phyloP scores from a whole-genome alignment of 2,329 filamentous ascomycete species.

The Sporothrix luriei region DNA sequence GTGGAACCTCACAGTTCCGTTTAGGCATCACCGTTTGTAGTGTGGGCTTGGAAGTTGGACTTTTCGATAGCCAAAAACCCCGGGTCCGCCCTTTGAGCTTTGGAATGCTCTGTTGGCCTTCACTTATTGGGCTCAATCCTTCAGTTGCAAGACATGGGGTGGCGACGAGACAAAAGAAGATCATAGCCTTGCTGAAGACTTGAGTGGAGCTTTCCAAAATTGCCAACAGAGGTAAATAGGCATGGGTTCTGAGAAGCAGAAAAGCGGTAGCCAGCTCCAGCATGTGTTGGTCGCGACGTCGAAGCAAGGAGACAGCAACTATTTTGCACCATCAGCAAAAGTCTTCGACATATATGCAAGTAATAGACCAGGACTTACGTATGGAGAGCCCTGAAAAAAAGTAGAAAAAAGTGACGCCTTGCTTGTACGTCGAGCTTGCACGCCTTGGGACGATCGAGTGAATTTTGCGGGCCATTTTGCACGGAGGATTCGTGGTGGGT shows the following conservation, averaged over 20 bases:
- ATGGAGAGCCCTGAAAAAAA: not conserved
- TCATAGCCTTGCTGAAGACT: not conserved
- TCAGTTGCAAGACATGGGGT: not conserved
- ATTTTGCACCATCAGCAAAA: no score
- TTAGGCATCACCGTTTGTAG: not conserved
- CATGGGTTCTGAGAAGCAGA: not conserved
- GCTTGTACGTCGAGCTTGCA: no score
- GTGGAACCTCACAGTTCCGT: not conserved
- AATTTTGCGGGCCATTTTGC: conserved; percentile 17
- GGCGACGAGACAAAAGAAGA: not conserved
- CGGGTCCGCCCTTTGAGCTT: no score
- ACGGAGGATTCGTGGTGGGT: not conserved
- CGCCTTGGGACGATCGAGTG: not conserved
- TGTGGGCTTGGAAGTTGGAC: no score
- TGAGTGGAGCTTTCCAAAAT: not conserved
- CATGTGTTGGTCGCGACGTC: not conserved
- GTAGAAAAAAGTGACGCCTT: not conserved
- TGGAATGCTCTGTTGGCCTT: not conserved
- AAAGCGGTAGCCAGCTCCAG: not conserved
- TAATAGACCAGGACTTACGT: no score
- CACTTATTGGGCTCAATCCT: not conserved
- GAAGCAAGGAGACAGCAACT: not conserved
- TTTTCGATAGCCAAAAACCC: not conserved
- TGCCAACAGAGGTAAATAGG: not conserved
- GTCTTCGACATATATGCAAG: no score